Conservation (phyloP, 352 stramenopile species). For the Albugo laibachii region DNA sequence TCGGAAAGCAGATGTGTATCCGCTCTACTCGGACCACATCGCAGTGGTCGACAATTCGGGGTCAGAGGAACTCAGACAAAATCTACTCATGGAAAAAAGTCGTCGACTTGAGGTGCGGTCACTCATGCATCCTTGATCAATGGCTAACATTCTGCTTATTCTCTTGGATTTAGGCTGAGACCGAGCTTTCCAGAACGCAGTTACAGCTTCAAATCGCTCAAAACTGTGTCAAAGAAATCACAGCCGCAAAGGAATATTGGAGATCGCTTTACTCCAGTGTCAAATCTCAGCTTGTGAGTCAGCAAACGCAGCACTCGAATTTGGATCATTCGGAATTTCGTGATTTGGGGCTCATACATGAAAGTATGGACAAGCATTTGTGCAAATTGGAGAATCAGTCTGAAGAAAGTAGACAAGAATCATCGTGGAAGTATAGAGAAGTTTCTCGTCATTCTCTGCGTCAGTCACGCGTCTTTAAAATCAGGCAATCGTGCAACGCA, state of each 20-base stretch:
- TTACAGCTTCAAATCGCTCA: constrained; percentile 15
- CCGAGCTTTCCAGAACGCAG: constrained; percentile 19
- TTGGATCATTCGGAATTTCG: not conserved
- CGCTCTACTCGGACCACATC: constrained; percentile 47
- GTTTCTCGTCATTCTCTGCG: constrained; percentile 16
- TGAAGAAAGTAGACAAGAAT: too few relatives aligned
- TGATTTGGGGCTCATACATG: not conserved
- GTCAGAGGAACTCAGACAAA: constrained; percentile 27
- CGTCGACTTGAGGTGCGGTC: constrained; percentile 14
- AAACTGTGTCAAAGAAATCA: constrained; percentile 8
- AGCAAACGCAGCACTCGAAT: not conserved
- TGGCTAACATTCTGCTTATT: not conserved
- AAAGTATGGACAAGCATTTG: not conserved
- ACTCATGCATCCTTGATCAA: not conserved
- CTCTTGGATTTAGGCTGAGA: constrained; percentile 14
- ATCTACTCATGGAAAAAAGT: constrained; percentile 34
- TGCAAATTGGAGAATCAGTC: too few relatives aligned
- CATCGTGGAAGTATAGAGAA: constrained; percentile 15
- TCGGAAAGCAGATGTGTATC: constrained; percentile 25
- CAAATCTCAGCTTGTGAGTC: constrained; percentile 6
- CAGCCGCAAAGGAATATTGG: constrained; percentile 14
- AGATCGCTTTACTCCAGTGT: constrained; percentile 12
- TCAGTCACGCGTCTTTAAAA: constrained; percentile 30
- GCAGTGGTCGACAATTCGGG: constrained; percentile 56
- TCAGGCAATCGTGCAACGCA: constrained; percentile 20